Evolutionary conservation across 2,329 filamentous ascomycete genomes (phyloP), one percentile per base, ranked within the genome.

Genomic region (Diplodia scrobiculata): DNA sequence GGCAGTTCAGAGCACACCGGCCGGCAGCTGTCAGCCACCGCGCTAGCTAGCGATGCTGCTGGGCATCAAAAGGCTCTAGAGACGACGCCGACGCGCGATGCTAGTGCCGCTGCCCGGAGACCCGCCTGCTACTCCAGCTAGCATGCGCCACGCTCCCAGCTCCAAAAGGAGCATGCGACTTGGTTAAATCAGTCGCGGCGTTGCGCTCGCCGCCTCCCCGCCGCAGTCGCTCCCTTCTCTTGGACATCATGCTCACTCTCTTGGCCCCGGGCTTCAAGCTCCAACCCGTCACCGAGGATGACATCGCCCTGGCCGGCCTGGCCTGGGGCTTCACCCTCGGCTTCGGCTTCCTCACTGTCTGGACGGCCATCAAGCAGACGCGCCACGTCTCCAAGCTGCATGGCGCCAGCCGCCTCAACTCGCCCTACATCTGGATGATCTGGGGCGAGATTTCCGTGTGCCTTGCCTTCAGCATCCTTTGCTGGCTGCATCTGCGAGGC

Each of bases 321-420:
- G 38, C 58, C 41, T 62, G 58, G 58, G 78, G 78, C 54, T 80
- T 80, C 69, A 79, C 78, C 25, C 67, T 80, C 11, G 78, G 78
- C 47, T 79, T 80, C 63, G 78, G 78, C 19, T 78, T 77, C 73
- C 72, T 80, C 60, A 78, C 78, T 36, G 69, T 70, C 17, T 79
- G 76, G 74, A 78, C 74, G 19, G 77, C 77, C 10, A 64, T 74
- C 45, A 75, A 74, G 69, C 58, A 62, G 29, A 62, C 58, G 5
- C 45, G 45, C 11, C 58, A 62, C 19, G 58, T 50, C 41, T 78
- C 80, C 69, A 76, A 75, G 0, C 70, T 69, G 10, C 58, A 62
- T 5, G 58, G 58, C 19, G n/a, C 41, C 11, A 25, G 36, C 29
- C 25, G 45, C 1, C 58, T 62, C 17, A 62, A 62, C 38, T 47